These are phyloP conservation scores for Candolleomyces eurysporus DNA, from an alignment of 768 basidiomycete species.

Conservation along the genomic window DNA sequence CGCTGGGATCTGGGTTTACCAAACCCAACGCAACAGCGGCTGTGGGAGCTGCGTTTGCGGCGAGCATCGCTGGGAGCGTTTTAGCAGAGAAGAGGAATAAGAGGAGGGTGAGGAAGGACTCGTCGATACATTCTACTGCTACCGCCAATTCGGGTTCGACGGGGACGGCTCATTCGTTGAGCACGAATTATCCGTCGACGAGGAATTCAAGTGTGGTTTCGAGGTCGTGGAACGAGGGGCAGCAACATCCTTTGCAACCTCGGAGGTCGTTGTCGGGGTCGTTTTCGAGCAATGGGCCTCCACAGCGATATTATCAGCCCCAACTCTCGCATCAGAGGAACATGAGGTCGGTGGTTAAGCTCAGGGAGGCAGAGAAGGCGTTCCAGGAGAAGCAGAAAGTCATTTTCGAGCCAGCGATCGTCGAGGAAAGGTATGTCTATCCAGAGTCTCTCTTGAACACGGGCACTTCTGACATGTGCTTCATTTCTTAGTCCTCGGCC, in stretches of 20 bases:
- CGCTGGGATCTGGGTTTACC: not conserved
- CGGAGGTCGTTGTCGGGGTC: conserved; percentile 34
- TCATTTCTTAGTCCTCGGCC: conserved; percentile 16
- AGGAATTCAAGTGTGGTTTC: conserved; percentile 30
- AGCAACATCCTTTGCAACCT: conserved; percentile 18
- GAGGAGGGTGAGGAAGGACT: conserved; percentile 23
- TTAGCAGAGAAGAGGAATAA: not conserved
- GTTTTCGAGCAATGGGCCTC: conserved; percentile 37
- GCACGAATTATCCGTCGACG: no score
- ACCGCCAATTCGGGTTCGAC: no score
- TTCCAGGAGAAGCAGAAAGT: conserved; percentile 24
- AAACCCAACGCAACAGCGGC: no score
- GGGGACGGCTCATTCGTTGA: no score
- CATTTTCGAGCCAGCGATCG: conserved; percentile 34
- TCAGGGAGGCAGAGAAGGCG: conserved; percentile 21
- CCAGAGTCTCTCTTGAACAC: conserved; percentile 3
- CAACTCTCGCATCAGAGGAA: conserved; percentile 5
- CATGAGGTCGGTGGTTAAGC: conserved; percentile 42
- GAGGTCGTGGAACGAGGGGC: conserved; percentile 56
- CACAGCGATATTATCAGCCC: no score
- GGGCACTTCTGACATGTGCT: not conserved
- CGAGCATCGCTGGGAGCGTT: not conserved
- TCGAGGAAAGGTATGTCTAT: conserved; percentile 18
- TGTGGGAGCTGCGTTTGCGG: not conserved
- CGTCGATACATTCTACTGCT: conserved; percentile 19